Conservation (phyloP, 2,329 filamentous ascomycete species). For the Alternaria dauci region DNA sequence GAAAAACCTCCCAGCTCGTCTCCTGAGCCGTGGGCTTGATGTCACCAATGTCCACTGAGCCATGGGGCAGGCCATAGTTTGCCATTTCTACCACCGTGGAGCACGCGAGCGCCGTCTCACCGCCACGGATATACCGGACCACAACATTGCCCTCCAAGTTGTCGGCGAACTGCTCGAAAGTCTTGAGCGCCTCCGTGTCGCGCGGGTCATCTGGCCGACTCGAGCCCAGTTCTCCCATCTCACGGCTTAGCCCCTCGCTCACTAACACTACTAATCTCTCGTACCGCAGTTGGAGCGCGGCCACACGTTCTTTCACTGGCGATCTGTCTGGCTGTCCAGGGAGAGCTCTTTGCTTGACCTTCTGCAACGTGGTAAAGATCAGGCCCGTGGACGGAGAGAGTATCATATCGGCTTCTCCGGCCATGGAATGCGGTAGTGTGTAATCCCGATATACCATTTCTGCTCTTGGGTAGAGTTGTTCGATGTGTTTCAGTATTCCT, state of each 20-base stretch:
- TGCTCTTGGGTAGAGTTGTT: slow-evolving; percentile 58
- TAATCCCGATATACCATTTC: slow-evolving; percentile 70
- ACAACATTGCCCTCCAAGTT: slow-evolving; percentile 51
- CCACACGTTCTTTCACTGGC: slow-evolving; percentile 63
- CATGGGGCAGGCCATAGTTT: slow-evolving; percentile 45
- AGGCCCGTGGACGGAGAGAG: slow-evolving; percentile 74
- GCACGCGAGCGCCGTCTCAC: slow-evolving; percentile 51
- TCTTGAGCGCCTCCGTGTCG: slow-evolving; percentile 58
- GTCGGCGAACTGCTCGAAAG: slow-evolving; percentile 61
- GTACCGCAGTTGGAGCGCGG: slow-evolving; percentile 66
- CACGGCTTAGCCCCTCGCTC: slow-evolving; percentile 53
- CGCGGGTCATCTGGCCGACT: slow-evolving; percentile 39
- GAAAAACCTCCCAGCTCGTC: slow-evolving; percentile 72
- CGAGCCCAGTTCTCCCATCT: slow-evolving; percentile 33
- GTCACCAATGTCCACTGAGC: slow-evolving; percentile 38
- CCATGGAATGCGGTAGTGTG: slow-evolving; percentile 34
- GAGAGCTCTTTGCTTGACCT: slow-evolving; percentile 74
- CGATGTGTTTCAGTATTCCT: slow-evolving; percentile 60
- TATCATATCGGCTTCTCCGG: slow-evolving; percentile 74
- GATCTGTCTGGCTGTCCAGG: slow-evolving; percentile 62
- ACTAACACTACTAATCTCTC: slow-evolving; percentile 74
- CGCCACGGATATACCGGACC: slow-evolving; percentile 52
- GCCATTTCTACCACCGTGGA: slow-evolving; percentile 45
- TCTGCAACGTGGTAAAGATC: slow-evolving; percentile 74
- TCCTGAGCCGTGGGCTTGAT: slow-evolving; percentile 63